Percentiles rank a stretch among this genome's conserved stretches.
Evolutionary conservation across 768 basidiomycete species (phyloP).

Genomic region (Pisolithus tinctorius): DNA sequence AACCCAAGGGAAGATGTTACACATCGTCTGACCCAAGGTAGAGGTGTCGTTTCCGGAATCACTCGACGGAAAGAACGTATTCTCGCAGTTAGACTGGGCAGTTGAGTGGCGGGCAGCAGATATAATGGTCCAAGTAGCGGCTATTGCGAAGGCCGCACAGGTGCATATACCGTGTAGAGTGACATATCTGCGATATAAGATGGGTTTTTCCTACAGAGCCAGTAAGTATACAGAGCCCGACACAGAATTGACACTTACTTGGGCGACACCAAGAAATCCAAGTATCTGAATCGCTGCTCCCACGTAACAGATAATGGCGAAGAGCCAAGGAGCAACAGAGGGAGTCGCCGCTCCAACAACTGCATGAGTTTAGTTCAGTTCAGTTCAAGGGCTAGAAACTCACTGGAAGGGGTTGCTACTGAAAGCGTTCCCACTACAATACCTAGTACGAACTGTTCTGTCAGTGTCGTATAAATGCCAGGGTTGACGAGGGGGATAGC

Average conservation of each 20-base stretch:
- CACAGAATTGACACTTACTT: conserved; percentile 37
- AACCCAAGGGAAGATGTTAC: conserved; percentile 89
- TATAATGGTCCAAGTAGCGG: conserved; percentile 74
- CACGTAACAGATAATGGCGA: conserved; percentile 71
- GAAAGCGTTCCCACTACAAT: conserved; percentile 66
- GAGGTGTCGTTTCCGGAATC: conserved; percentile 25
- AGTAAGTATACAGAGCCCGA: conserved; percentile 1
- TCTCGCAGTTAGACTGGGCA: conserved; percentile 62
- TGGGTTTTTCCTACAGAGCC: conserved; percentile 54
- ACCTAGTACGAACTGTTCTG: conserved; percentile 67
- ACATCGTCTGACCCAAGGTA: conserved; percentile 63
- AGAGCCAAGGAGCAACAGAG: conserved; percentile 62
- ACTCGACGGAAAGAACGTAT: conserved; percentile 44
- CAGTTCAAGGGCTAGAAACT: conserved; percentile 23
- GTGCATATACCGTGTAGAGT: conserved; percentile 54
- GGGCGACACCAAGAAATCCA: conserved; percentile 80
- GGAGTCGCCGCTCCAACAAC: conserved; percentile 88
- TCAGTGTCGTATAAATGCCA: conserved; percentile 77
- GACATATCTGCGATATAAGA: conserved; percentile 60
- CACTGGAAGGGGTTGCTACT: conserved; percentile 74
- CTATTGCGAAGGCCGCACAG: conserved; percentile 62
- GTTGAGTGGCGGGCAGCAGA: conserved; percentile 71
- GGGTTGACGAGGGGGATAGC: conserved; percentile 87
- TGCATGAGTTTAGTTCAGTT: conserved; percentile 20
- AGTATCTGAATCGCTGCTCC: conserved; percentile 72